Percentiles rank a stretch among this genome's conserved stretches.
Conservation (phyloP, 768 basidiomycete species). For the Tephrocybe sp. region DNA sequence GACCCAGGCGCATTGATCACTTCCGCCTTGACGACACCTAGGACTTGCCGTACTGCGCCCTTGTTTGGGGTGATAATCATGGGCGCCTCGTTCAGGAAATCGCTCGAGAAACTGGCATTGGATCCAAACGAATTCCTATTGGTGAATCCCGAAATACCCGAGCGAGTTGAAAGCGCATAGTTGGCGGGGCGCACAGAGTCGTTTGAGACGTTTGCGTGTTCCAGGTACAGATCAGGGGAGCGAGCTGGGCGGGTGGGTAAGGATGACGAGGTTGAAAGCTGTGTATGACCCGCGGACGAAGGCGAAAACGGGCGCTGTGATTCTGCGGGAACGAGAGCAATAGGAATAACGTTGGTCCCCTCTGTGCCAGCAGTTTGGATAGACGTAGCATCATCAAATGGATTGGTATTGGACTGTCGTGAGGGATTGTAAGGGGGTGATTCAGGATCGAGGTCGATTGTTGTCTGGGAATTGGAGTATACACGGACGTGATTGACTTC, state of each 20-base stretch:
- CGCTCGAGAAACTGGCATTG: constrained; percentile 71
- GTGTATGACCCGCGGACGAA: constrained; percentile 25
- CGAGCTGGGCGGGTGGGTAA: constrained; percentile 55
- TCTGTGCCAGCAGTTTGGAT: constrained; percentile 83
- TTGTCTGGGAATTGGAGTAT: constrained; percentile 44
- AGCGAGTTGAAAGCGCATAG: constrained; percentile 49
- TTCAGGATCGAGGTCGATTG: constrained; percentile 61
- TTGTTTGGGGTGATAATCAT: constrained; percentile 75
- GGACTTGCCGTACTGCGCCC: constrained; percentile 63
- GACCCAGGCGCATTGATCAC: constrained; percentile 62
- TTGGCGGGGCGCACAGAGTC: constrained; percentile 40
- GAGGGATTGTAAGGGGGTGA: constrained; percentile 31
- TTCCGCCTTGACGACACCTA: constrained; percentile 77
- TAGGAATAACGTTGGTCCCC: constrained; percentile 83
- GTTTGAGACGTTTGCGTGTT: constrained; percentile 59
- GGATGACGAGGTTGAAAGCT: constrained; percentile 34
- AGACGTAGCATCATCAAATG: constrained; percentile 74
- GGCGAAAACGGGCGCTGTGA: constrained; percentile 32
- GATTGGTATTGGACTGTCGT: constrained; percentile 50
- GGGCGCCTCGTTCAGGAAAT: constrained; percentile 77
- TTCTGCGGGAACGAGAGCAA: constrained; percentile 71
- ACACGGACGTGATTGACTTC: constrained; percentile 45
- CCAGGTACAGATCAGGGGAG: constrained; percentile 58
- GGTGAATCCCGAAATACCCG: constrained; percentile 49
- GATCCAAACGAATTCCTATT: constrained; percentile 73